Base-by-base conservation (phyloP, 73 alveolate genomes). In the Diophrys appendiculata region DNA sequence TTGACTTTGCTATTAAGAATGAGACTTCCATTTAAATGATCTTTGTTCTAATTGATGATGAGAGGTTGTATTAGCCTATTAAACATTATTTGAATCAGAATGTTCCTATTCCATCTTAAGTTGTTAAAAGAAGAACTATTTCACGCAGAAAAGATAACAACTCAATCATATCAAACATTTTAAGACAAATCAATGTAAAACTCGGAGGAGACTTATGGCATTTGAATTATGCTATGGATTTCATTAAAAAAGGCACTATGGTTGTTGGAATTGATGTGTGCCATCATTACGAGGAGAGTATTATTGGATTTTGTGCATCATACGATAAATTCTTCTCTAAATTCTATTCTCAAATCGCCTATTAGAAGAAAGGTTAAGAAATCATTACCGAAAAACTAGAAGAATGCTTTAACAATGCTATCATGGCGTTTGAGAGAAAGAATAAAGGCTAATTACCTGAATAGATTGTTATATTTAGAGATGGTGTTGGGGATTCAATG, bases 211-310 rank as follows among this genome's bases (percentile, higher is more conserved):
- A 77, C 31, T 74, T 67, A 1, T 80, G 90, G 93, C 27, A 83
- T 22, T 65, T 86, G 79, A 54, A 64, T 69, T 73, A 64, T 60
- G 79, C 80, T 33, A 64, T 73, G 34, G 83, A 72, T 69, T 64
- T 81, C 31, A 53, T 76, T 73, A 72, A 70, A 73, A 8, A 25
- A 31, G 68, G 68, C 32, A 83, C 84, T 54, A 83, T 83, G 91
- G 29, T 83, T 35, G 78, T 83, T n/a, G 91, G 91, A 11, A 76
- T 83, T 68, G 91, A 83, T 52, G 91, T 83, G 13, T 72, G 77
- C 73, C 91, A 83, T 71, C 31, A 83, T 53, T 86, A 83, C 0
- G 77, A 68, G 69, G n/a, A 81, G 65, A 32, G 78, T 52, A 77
- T 77, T 24, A 53, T 77, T 33, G 91, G 91, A 60, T 77, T 83